Evolutionary conservation across 441 rosid genomes (phyloP).

Genomic region (Populus hybrid): DNA sequence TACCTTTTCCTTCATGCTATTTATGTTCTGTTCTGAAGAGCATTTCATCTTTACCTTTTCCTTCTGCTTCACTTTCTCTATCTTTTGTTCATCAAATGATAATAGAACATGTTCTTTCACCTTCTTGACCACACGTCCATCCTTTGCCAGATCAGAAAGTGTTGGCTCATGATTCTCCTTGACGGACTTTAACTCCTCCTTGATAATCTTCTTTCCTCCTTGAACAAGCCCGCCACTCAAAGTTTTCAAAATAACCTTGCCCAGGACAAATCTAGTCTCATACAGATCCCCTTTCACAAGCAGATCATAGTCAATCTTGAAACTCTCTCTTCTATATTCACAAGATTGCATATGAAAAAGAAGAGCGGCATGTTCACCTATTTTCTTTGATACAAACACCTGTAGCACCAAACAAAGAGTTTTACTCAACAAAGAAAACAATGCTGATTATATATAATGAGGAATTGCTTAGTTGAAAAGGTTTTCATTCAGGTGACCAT

Average conservation of each 20-base stretch:
- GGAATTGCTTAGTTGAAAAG: neutral
- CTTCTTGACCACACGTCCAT: slow-evolving; percentile 12
- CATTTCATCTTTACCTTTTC: slow-evolving; percentile 15
- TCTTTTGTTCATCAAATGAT: slow-evolving; percentile 21
- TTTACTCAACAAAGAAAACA: neutral
- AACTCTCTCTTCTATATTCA: slow-evolving; percentile 29
- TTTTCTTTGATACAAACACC: slow-evolving; percentile 62
- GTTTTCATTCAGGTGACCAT: neutral
- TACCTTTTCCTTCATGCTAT: slow-evolving; percentile 6
- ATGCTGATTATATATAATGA: neutral
- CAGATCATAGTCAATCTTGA: slow-evolving; percentile 33
- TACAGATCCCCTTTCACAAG: slow-evolving; percentile 56
- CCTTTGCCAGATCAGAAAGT: slow-evolving; percentile 18
- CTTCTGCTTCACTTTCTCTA: slow-evolving; percentile 29
- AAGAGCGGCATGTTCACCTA: slow-evolving; percentile 29
- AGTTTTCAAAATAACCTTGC: slow-evolving; percentile 72
- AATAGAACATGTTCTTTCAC: slow-evolving; percentile 14
- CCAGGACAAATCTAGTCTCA: slow-evolving; percentile 71
- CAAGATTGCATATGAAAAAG: slow-evolving; percentile 46
- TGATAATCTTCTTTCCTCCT: slow-evolving; percentile 22
- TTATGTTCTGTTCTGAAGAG: slow-evolving; percentile 11
- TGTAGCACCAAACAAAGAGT: slow-evolving; percentile 26
- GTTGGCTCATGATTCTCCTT: slow-evolving; percentile 12
- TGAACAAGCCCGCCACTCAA: slow-evolving; percentile 35
- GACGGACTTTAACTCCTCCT: slow-evolving; percentile 18